Evolutionary conservation across 2,329 filamentous ascomycete genomes (phyloP).

Genomic region (Microascus cirrosus): DNA sequence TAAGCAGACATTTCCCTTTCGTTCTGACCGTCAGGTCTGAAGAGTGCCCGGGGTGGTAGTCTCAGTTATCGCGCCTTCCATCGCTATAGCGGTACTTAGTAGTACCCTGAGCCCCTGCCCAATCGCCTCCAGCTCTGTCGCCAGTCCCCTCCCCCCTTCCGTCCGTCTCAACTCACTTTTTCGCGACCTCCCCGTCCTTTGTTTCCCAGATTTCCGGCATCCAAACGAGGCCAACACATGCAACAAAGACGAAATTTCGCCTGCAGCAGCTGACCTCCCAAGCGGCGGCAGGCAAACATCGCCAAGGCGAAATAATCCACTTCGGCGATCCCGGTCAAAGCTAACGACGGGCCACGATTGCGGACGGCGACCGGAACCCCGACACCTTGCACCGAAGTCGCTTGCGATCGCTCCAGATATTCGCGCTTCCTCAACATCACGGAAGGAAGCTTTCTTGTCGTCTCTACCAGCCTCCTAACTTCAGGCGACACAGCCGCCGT

Average conservation of each 20-base stretch:
- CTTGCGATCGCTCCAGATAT: background rate
- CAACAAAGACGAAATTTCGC: background rate
- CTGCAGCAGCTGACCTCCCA: background rate
- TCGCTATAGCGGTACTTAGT: background rate
- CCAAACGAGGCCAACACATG: background rate
- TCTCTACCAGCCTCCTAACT: background rate
- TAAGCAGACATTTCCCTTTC: background rate
- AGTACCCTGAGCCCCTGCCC: background rate
- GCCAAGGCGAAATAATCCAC: background rate
- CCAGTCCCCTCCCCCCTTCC: background rate
- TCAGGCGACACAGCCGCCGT: background rate
- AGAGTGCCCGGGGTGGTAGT: background rate
- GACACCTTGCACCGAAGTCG: background rate
- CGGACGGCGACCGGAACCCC: background rate
- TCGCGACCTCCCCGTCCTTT: background rate
- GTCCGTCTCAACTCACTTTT: background rate
- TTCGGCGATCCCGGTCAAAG: background rate
- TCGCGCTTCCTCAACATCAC: background rate
- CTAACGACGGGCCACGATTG: background rate
- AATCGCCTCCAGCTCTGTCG: background rate
- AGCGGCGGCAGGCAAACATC: background rate
- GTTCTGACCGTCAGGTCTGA: background rate
- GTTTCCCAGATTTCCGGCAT: slow-evolving; percentile 4
- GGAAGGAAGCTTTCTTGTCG: background rate
- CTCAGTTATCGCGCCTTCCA: background rate